Base-by-base conservation (phyloP, 257 asterid species). In the Ehretia macrophylla region DNA sequence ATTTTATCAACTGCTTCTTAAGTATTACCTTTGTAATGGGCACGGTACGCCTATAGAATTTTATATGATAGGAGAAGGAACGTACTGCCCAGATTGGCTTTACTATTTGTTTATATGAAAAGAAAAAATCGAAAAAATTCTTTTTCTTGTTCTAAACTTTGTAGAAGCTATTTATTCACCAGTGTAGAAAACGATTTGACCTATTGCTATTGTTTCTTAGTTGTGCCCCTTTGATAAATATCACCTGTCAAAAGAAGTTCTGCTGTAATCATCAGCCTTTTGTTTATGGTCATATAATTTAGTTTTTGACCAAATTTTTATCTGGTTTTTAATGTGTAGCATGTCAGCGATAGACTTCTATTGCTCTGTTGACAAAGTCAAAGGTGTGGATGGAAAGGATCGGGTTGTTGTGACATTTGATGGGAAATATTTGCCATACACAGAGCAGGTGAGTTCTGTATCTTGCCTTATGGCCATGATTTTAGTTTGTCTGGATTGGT, bases 311-410 rank as follows among this genome's bases (percentile, higher is more conserved):
- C 60, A 14, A 56, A 19, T 8, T 59, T 51, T 63, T n/a, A 17
- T 56, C 51, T 17, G 32, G 49, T 54, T 68, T 63, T 59, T 57
- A 13, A 62, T 70, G 66, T 51, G 47, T 58, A 91, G 98, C 78
- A 92, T 92, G 98, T 92, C 98, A 14, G 94, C 98, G 47, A 88
- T 92, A 60, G 97, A 92, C 85, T 92, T 92, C 84, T 92, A 72
- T 78, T 88, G 97, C 78, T 84, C 98, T 0, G 98, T 92, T 35
- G 98, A 91, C 66, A 91, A 88, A 91, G 71, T 88, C 54, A 83
- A 84, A 79, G 98, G 97, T 16, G 77, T 77, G 35, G 97, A 92
- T 67, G 98, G 98, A 51, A 88, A 92, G 79, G 90, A 92, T 67
- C 94, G 97, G 17, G 97, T 59, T 52, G 90, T 88, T 56, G 12